Percentiles rank a stretch among this genome's conserved stretches.
These are phyloP conservation scores for Camelina laxa DNA, from an alignment of 345 rosid genomes.

Conservation along the genomic window DNA sequence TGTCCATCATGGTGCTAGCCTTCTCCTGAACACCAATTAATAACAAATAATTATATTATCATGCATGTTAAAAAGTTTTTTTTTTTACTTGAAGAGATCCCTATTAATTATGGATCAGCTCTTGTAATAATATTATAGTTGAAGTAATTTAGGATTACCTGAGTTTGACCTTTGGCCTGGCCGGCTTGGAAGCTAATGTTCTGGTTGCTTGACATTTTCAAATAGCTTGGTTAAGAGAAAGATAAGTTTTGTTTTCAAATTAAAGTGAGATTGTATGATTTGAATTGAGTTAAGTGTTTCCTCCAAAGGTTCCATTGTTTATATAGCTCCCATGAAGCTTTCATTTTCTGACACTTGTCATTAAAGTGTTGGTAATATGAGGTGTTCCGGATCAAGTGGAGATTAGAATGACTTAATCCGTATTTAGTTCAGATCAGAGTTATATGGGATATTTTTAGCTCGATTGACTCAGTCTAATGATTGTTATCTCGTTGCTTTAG, in stretches of 20 bases:
- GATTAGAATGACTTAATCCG: constrained; percentile 3
- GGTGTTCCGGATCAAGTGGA: constrained; percentile 2
- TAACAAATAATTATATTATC: not conserved
- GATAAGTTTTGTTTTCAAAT: not conserved
- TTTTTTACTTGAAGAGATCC: not conserved
- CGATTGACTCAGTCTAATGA: constrained; percentile 18
- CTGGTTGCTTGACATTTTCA: constrained; percentile 52
- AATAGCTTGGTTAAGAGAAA: not conserved
- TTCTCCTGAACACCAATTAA: constrained; percentile 55
- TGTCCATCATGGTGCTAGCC: constrained; percentile 59
- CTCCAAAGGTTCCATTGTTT: constrained; percentile 12
- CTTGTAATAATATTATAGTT: not conserved
- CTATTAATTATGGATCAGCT: not conserved
- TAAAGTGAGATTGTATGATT: not conserved
- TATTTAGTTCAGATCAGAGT: constrained; percentile 20
- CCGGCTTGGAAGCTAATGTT: constrained; percentile 54
- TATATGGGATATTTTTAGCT: constrained; percentile 22
- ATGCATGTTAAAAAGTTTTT: not conserved
- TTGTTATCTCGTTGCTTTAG: not conserved
- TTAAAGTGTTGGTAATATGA: not conserved
- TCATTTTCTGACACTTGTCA: constrained; percentile 16
- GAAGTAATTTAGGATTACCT: constrained; percentile 43
- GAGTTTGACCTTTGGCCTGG: constrained; percentile 61
- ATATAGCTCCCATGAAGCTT: constrained; percentile 32
- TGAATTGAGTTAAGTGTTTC: not conserved